These are phyloP conservation scores for Saturnispora serradocipensis DNA, from an alignment of 805 yeast species.

Conservation along the genomic window DNA sequence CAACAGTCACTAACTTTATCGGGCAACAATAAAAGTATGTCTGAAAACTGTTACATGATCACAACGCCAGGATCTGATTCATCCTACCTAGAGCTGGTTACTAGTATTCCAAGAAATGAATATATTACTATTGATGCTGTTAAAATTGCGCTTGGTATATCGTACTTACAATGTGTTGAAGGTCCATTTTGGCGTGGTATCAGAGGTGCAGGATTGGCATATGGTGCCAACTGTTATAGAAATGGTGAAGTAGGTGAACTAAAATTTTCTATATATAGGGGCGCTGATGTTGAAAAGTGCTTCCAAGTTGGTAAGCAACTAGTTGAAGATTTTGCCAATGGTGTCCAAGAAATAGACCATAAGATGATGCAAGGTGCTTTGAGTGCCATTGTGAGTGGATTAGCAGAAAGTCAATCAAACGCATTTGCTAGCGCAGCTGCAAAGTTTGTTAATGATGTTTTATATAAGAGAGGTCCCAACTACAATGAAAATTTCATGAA, in stretches of 20 bases:
- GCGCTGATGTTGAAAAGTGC: slow-evolving; percentile 68
- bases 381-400: slow-evolving; percentile 60
- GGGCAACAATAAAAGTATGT: slow-evolving; percentile 42
- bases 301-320: slow-evolving; percentile 52
- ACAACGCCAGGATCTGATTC: slow-evolving; percentile 83
- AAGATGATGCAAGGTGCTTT: slow-evolving; percentile 62
- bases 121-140: slow-evolving; percentile 53
- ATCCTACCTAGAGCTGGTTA: slow-evolving; percentile 50
- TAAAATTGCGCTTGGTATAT: slow-evolving; percentile 62
- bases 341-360: slow-evolving; percentile 44
- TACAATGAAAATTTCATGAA: slow-evolving; percentile 47
- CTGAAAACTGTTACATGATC: slow-evolving; percentile 49
- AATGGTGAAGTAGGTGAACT: slow-evolving; percentile 60
- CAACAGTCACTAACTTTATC: slow-evolving; percentile 47
- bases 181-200: slow-evolving; percentile 97
- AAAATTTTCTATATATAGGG: slow-evolving; percentile 64
- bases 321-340: slow-evolving; percentile 51
- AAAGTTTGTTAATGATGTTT: slow-evolving; percentile 55
- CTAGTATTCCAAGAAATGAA: slow-evolving; percentile 46
- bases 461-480: slow-evolving; percentile 63
- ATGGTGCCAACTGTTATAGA: slow-evolving; percentile 63
- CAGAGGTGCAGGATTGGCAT: slow-evolving; percentile 89
- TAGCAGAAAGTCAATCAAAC: slow-evolving; percentile 64
- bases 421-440: slow-evolving; percentile 53
- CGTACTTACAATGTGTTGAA: slow-evolving; percentile 75